These are phyloP conservation scores for Coemansia sp. DNA, from an alignment of 192 early-diverging fungal species.

Conservation along the genomic window DNA sequence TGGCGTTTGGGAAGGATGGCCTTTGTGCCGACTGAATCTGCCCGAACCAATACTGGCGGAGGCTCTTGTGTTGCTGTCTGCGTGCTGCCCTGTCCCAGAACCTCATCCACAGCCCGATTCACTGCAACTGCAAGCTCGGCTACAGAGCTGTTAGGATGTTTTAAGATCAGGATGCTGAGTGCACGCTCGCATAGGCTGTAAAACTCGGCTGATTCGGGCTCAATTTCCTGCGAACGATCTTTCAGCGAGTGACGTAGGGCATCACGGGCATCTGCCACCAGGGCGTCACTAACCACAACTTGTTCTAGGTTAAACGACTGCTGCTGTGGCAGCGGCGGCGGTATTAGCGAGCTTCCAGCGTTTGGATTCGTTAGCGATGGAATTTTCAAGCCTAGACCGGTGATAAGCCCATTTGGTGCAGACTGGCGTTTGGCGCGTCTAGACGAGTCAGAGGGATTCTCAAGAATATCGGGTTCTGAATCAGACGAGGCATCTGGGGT, in stretches of 20 bases:
- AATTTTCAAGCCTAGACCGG: constrained; percentile 14
- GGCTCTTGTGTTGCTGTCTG: not conserved
- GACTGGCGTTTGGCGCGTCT: not conserved
- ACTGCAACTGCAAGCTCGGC: constrained; percentile 46
- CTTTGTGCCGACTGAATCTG: not conserved
- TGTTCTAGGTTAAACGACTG: constrained; percentile 6
- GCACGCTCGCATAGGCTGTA: constrained; percentile 38
- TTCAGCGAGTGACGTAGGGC: constrained; percentile 16
- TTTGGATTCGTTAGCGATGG: not conserved
- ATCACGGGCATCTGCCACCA: constrained; percentile 17
- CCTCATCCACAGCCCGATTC: constrained; percentile 26
- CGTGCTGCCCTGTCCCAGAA: constrained; percentile 5
- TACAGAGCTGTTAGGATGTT: constrained; percentile 25
- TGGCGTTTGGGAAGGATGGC: not conserved
- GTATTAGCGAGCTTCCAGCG: no score
- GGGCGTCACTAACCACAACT: constrained; percentile 11
- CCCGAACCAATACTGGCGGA: not conserved
- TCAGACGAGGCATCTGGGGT: constrained; percentile 25
- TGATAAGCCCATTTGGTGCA: not conserved
- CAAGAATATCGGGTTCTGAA: constrained; percentile 34
- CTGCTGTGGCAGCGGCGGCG: not conserved
- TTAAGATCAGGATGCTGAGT: constrained; percentile 28
- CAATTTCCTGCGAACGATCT: constrained; percentile 24
- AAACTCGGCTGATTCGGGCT: constrained; percentile 43
- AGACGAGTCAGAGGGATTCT: constrained; percentile 5